phyloP scores from a whole-genome alignment of 108 stramenopile species.

The Skeletonema menzelii region DNA sequence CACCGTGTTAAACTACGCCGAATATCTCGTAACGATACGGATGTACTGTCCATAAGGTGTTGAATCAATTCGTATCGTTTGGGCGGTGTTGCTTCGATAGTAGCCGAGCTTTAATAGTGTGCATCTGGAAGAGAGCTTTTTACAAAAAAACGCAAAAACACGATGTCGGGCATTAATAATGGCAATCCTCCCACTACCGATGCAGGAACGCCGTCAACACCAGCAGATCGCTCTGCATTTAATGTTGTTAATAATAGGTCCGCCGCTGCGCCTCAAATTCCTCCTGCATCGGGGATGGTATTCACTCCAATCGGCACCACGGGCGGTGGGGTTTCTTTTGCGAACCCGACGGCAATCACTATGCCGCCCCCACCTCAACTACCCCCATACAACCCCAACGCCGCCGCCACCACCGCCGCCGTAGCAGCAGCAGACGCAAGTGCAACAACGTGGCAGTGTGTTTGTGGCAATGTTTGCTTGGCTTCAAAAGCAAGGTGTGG shows the following conservation, averaged over 20 bases:
- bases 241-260: not conserved
- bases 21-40: not conserved
- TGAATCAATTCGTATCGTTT: not conserved
- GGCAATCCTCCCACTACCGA: not conserved
- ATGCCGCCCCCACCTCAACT: not conserved
- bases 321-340: not conserved
- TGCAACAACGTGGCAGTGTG: not conserved
- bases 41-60: not conserved
- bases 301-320: not conserved
- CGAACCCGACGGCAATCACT: not conserved
- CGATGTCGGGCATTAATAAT: not conserved
- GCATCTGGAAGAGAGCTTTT: not conserved
- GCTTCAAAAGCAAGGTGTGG: not conserved
- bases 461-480: not conserved
- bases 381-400: not conserved
- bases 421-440: not conserved
- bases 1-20: not conserved
- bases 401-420: not conserved
- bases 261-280: not conserved
- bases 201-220: not conserved
- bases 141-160: not conserved
- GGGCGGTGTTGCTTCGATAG: not conserved
- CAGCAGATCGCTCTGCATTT: not conserved
- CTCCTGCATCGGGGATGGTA: not conserved
- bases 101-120: not conserved